A percentile compares a stretch with the other conserved stretches of the same genome.
phyloP scores from a whole-genome alignment of 371 early-diverging fungal genomes.

The Rhizopus microsporus region DNA sequence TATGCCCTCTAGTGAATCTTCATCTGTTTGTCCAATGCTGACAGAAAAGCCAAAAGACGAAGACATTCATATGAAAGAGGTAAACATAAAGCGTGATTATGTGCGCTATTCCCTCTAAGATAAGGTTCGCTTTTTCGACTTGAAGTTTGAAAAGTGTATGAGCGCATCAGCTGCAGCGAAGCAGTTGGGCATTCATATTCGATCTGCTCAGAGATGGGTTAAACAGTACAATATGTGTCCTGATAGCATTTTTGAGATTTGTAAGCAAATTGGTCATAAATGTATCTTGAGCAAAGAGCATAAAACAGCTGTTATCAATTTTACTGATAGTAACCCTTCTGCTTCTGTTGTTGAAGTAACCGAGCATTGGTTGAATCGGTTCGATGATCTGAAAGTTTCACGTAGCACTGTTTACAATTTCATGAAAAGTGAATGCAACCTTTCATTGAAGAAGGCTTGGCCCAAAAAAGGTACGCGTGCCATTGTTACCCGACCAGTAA shows the following conservation, averaged over 20 bases:
- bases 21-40: slow-evolving; percentile 7
- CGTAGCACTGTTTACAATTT: slow-evolving; percentile 11
- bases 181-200: slow-evolving; percentile 35
- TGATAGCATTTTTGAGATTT: slow-evolving; percentile 14
- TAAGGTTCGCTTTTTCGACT: slow-evolving; percentile 15
- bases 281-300: slow-evolving; percentile 11
- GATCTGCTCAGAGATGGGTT: slow-evolving; percentile 15
- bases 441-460: slow-evolving; percentile 18
- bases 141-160: slow-evolving; percentile 15
- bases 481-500: slow-evolving; percentile 3
- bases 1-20: slow-evolving; percentile 6
- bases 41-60: slow-evolving; percentile 13
- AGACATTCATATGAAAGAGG: slow-evolving; percentile 12
- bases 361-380: slow-evolving; percentile 14
- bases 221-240: slow-evolving; percentile 8
- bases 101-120: slow-evolving; percentile 9
- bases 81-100: neutral
- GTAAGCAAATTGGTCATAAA: slow-evolving; percentile 7
- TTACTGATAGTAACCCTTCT: slow-evolving; percentile 9
- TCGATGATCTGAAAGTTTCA: slow-evolving; percentile 10
- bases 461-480: neutral
- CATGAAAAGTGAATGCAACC: slow-evolving; percentile 16
- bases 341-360: slow-evolving; percentile 11
- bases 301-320: slow-evolving; percentile 13
- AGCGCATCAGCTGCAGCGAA: slow-evolving; percentile 16